Percentiles rank a stretch among this genome's conserved stretches.
Conservation (phyloP, 139 green algal genomes). For the Micractinium conductrix region DNA sequence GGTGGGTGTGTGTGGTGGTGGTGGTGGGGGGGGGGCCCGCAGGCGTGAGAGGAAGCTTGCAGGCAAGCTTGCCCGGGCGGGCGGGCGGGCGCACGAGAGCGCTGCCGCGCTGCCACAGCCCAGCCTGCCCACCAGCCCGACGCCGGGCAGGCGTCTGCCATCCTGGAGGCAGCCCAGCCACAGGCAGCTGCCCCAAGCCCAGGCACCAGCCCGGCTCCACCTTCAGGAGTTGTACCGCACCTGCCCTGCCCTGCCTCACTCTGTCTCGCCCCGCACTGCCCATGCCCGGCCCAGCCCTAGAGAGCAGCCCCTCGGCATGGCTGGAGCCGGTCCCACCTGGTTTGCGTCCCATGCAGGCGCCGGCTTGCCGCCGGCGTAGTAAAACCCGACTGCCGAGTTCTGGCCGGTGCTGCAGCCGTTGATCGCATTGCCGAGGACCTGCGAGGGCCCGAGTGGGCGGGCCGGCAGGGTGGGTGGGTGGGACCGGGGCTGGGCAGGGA, state of each 20-base stretch:
- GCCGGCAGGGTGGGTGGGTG: too few relatives aligned
- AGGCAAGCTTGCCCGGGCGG: background rate
- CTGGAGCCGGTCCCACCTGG: slow-evolving; percentile 9
- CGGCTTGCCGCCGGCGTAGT: background rate
- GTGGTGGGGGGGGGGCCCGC: background rate
- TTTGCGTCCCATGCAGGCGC: slow-evolving; percentile 39
- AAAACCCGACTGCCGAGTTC: background rate
- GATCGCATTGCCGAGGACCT: slow-evolving; percentile 24
- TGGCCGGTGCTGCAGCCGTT: slow-evolving; percentile 1
- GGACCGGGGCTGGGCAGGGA: background rate
- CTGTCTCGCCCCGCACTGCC: too few relatives aligned
- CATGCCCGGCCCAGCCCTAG: too few relatives aligned
- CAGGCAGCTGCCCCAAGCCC: too few relatives aligned
- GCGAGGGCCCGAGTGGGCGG: background rate
- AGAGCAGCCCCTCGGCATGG: too few relatives aligned
- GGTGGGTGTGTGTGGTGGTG: background rate
- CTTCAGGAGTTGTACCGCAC: too few relatives aligned
- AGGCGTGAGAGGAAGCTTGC: background rate
- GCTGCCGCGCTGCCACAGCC: background rate
- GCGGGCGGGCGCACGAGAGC: background rate
- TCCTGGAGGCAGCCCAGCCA: too few relatives aligned
- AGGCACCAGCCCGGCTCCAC: too few relatives aligned
- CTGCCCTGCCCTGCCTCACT: too few relatives aligned
- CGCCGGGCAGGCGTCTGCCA: too few relatives aligned
- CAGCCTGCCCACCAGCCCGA: too few relatives aligned